Base-by-base conservation (phyloP, 2,329 filamentous ascomycete species). In the Aspergillus hortae region DNA sequence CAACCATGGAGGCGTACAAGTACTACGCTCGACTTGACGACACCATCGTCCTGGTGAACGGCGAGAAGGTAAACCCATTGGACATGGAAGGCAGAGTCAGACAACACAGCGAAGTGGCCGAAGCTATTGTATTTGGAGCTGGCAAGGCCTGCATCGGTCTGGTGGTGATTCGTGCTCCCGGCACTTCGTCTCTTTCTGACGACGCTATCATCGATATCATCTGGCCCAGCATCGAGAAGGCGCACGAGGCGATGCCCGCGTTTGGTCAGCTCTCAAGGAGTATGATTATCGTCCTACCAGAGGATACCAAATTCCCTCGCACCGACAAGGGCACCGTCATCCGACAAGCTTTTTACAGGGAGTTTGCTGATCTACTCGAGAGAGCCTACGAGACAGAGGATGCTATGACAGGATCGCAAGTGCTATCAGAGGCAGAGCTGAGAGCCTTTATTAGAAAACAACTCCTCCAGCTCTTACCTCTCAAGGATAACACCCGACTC, bases 301-400 rank as follows among this genome's bases (percentile, higher is more conserved):
- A 69, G 0, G 76, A 75, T 0, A 74, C 71, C 2, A 56, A 63
- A 3, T 83, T 80, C 56, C 74, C 79, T 5, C 67, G 66, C 41
- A 83, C 80, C 0, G 80, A 82, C 53, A 83, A 84, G 61, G 78
- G 78, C 2, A 83, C 78, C 0, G 72, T 81, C 51, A 81, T 82
- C 52, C 72, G 80, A 11, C 74, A 75, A 5, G 73, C 73, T 17
- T 74, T 79, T 12, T 80, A 81, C 56, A 66, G 67, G 40, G 63
- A 73, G 17, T 82, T 80, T 54, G 67, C 69, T 10, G 58, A 70
- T 0, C 56, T 75, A 15, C 81, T 82, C 30, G 70, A 78, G 17
- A 62, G 64, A 5, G 67, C 73, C 1, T 82, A 82, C 40, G 57
- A 55, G 12, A 56, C 58, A 7, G 56, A 61, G 1, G 59, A 65